Evolutionary conservation across 2,329 filamentous ascomycete genomes (phyloP), one percentile per base, ranked within the genome.

Genomic region (Curvularia sp.): DNA sequence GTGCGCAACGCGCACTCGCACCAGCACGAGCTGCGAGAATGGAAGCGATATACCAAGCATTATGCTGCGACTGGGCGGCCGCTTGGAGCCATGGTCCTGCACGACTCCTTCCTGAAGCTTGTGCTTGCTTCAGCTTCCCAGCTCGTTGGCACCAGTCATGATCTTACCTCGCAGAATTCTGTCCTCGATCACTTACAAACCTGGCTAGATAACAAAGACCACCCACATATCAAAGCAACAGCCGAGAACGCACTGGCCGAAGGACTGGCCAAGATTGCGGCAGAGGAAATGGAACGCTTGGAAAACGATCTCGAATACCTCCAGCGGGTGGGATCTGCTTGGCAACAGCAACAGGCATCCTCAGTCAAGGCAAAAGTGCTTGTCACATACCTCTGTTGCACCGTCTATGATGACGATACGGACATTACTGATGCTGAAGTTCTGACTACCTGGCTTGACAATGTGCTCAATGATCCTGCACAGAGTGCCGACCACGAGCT

Each of bases 281-380:
- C 87, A 10, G 90, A 96, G 60, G 90, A 96, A 73, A 92, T 98
- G 82, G 87, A 89, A 67, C 86, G 93, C 49, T 82, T 99, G 19
- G 93, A 98, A 65, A 92, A 93, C 48, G 91, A 91, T 58, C 89
- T 92, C 1, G 95, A 98, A 77, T 98, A 97, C 74, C 82, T 97
- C 42, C 89, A 91, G 67, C 86, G 74, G 18, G 74, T 98, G 57
- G 91, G 91, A 55, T 94, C 93, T 1, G 84, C 88, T 5, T 93
- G 90, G 79, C 93, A 98, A 74, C 94, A 97, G 77, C 88, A 84
- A 59, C 84, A 98, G 53, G 92, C 93, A 4, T 93, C 91, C 69
- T 88, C 91, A 6, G 91, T 96, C 60, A 97, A 97, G 78, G 88
- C 91, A 0, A 87, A 89, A 60, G 90, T 92, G 12, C 79, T 99